phyloP scores from a whole-genome alignment of 371 early-diverging fungal species.

The Smittium culicis region DNA sequence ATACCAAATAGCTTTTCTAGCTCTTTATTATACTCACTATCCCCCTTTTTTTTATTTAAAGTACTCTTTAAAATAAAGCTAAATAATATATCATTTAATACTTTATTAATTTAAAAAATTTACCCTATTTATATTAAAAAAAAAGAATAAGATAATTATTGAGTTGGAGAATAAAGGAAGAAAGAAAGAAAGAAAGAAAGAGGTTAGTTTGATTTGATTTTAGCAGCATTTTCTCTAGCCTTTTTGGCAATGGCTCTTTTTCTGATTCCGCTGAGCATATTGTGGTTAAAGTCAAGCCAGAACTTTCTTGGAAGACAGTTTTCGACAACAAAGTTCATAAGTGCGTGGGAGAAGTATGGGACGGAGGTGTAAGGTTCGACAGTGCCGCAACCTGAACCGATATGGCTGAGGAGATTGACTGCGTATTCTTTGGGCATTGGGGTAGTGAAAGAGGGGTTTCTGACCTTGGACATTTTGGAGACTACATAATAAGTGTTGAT shows the following conservation, averaged over 20 bases:
- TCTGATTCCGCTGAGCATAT: slow-evolving; percentile 48
- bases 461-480: slow-evolving; percentile 85
- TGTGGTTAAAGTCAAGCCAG: slow-evolving; percentile 49
- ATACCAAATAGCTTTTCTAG: slow-evolving; percentile 53
- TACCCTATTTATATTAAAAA: too few species aligned
- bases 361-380: slow-evolving; percentile 52
- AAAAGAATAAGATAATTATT: background rate
- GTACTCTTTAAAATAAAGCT: too few species aligned
- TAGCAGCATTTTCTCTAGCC: slow-evolving; percentile 43
- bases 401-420: slow-evolving; percentile 46
- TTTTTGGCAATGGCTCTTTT: slow-evolving; percentile 58
- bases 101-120: too few species aligned
- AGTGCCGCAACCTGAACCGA: slow-evolving; percentile 61
- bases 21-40: background rate
- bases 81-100: too few species aligned
- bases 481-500: slow-evolving; percentile 88
- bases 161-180: background rate
- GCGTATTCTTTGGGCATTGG: slow-evolving; percentile 77
- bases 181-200: background rate
- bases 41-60: slow-evolving; percentile 5
- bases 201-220: slow-evolving; percentile 2
- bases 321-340: slow-evolving; percentile 58
- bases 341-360: slow-evolving; percentile 69
- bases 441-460: slow-evolving; percentile 53
- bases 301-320: slow-evolving; percentile 41